Conservation (phyloP, 805 yeast species). For the Ogataea trehaloabstinens region DNA sequence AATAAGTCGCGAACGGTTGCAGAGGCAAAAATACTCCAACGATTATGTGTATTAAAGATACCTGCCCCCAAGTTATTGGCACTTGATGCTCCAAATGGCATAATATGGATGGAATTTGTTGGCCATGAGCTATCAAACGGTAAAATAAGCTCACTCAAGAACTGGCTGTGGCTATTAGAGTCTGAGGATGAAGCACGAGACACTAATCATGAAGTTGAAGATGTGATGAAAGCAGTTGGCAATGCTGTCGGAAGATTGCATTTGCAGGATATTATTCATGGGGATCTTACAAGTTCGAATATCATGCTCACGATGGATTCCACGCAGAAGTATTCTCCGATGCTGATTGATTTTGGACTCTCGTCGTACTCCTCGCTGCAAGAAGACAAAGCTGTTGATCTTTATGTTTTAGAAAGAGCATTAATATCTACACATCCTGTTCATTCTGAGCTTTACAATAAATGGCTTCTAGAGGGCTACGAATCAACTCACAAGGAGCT, state of each 20-base stretch:
- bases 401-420: conserved; percentile 92
- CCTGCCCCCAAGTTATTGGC: conserved; percentile 71
- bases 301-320: conserved; percentile 46
- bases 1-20: conserved; percentile 80
- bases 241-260: conserved; percentile 68
- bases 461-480: conserved; percentile 76
- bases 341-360: conserved; percentile 87
- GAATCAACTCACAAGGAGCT: conserved; percentile 35
- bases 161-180: conserved; percentile 67
- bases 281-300: conserved; percentile 91
- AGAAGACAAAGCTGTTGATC: conserved; percentile 96
- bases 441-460: conserved; percentile 58
- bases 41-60: conserved; percentile 52
- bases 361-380: conserved; percentile 71
- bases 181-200: conserved; percentile 26
- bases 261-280: conserved; percentile 77
- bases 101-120: conserved; percentile 84
- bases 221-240: conserved; percentile 58
- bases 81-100: conserved; percentile 73
- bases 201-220: conserved; percentile 36
- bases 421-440: conserved; percentile 86
- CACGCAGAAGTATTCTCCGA: conserved; percentile 39
- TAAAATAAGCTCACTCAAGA: conserved; percentile 61
- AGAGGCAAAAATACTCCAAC: conserved; percentile 75
- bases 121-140: conserved; percentile 57